phyloP scores from a whole-genome alignment of 305 asterid genomes.

The Solanum hybrid region DNA sequence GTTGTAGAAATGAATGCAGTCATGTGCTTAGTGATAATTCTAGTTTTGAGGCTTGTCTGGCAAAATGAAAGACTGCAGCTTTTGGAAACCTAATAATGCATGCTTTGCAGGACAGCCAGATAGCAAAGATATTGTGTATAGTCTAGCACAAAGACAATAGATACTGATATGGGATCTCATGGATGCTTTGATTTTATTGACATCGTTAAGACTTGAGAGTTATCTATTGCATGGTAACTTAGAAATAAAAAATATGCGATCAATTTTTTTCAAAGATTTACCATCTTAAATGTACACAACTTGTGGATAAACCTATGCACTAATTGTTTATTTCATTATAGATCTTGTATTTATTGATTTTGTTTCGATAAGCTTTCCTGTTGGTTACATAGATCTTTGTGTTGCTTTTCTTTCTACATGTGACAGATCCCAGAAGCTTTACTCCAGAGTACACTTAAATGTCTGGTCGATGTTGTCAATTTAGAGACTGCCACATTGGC shows the following conservation, averaged over 20 bases:
- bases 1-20: neutral
- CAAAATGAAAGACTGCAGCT: neutral
- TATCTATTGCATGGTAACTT: neutral
- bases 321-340: neutral
- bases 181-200: neutral
- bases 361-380: neutral
- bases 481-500: slow-evolving; percentile 69
- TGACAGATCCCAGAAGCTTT: slow-evolving; percentile 60
- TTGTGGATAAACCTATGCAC: neutral
- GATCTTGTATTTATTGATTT: neutral
- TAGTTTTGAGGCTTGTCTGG: neutral
- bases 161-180: neutral
- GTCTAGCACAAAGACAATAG: neutral
- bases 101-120: neutral
- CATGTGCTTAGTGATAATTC: neutral
- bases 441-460: slow-evolving; percentile 68
- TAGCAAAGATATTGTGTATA: neutral
- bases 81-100: neutral
- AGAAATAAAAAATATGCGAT: neutral
- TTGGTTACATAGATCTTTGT: neutral
- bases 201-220: neutral
- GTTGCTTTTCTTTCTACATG: neutral
- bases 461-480: slow-evolving; percentile 67
- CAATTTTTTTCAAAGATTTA: neutral
- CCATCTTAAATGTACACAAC: neutral